Percentiles rank a stretch among this genome's conserved stretches.
Evolutionary conservation across 306 rosid species (phyloP).

Genomic region (Malus fusca): DNA sequence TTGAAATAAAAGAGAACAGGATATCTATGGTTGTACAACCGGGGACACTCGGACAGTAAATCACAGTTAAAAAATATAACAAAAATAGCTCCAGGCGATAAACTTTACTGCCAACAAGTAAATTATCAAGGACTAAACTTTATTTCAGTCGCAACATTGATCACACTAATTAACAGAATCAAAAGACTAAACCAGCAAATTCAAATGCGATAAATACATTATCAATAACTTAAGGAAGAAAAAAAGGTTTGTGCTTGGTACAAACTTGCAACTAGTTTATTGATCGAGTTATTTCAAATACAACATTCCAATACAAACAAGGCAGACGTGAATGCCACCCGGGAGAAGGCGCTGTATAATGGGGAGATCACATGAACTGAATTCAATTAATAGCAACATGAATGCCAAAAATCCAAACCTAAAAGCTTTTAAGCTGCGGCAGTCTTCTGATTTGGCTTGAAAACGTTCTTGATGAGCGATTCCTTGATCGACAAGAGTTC

Average conservation of each 20-base stretch:
- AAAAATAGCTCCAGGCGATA: neutral
- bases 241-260: neutral
- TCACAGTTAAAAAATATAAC: neutral
- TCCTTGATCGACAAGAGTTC: slow-evolving; percentile 75
- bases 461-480: slow-evolving; percentile 69
- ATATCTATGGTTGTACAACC: neutral
- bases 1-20: neutral
- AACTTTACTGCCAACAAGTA: neutral
- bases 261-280: slow-evolving; percentile 32
- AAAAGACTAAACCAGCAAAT: neutral
- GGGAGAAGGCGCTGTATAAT: neutral
- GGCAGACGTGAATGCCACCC: neutral
- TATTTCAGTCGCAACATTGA: neutral
- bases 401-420: slow-evolving; percentile 16
- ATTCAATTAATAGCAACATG: slow-evolving; percentile 22
- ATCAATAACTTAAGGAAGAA: neutral
- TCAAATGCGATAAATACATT: slow-evolving; percentile 1
- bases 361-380: slow-evolving; percentile 21
- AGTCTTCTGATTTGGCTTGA: slow-evolving; percentile 55
- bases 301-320: slow-evolving; percentile 24
- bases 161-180: neutral
- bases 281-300: slow-evolving; percentile 21
- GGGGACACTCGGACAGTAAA: neutral
- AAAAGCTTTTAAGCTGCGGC: slow-evolving; percentile 26
- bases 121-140: neutral